Evolutionary conservation across 2,329 filamentous ascomycete genomes (phyloP).

Genomic region (Sordariomycetes sp.): DNA sequence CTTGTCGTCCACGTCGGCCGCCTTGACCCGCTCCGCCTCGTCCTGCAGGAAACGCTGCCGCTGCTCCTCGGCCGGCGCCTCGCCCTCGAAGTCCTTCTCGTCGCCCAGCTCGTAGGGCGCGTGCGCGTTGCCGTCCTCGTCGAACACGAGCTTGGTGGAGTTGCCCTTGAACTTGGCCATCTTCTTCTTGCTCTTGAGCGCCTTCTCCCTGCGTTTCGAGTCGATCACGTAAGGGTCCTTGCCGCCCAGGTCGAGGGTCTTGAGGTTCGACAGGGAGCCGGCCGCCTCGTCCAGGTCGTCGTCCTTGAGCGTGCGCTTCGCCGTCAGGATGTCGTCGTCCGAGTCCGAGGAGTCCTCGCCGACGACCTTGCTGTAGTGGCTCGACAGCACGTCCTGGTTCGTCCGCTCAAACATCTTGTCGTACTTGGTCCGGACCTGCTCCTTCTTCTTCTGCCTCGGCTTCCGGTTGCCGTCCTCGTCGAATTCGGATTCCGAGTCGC

Average conservation of each 20-base stretch:
- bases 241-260: constrained; percentile 59
- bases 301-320: constrained; percentile 78
- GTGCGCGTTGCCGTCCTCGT: constrained; percentile 82
- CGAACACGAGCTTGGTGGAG: constrained; percentile 78
- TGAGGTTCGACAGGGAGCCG: constrained; percentile 25
- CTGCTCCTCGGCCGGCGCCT: constrained; percentile 69
- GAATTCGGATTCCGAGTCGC: constrained; percentile 46
- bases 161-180: constrained; percentile 83
- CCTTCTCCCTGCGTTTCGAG: constrained; percentile 89
- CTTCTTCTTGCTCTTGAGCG: constrained; percentile 92
- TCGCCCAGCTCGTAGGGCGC: constrained; percentile 81
- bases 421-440: constrained; percentile 81
- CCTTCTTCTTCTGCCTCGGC: constrained; percentile 52
- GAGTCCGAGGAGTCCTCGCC: constrained; percentile 35
- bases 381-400: constrained; percentile 92
- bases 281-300: constrained; percentile 50
- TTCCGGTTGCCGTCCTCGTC: constrained; percentile 40
- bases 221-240: constrained; percentile 75
- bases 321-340: constrained; percentile 67
- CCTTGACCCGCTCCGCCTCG: constrained; percentile 61
- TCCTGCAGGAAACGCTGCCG: constrained; percentile 67
- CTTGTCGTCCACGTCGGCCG: constrained; percentile 79
- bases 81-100: constrained; percentile 68
- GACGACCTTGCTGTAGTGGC: constrained; percentile 85
- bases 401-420: constrained; percentile 96